Evolutionary conservation across 192 early-diverging fungal species (phyloP).

Genomic region (Backusella tuberculispora): DNA sequence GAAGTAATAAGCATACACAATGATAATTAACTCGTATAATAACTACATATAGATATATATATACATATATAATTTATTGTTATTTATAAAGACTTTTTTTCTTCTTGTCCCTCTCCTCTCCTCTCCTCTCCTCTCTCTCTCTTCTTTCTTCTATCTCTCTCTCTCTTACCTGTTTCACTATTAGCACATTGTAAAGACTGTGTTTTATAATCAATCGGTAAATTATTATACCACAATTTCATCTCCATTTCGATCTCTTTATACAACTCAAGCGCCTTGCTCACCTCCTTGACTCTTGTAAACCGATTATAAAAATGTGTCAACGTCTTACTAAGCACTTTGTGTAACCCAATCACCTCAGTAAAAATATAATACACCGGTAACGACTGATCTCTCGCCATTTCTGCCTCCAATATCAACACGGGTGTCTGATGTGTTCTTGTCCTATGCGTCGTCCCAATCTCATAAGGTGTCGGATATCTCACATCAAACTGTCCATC

Average conservation of each 20-base stretch:
- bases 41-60: neutral
- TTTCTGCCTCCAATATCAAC: conserved; percentile 10
- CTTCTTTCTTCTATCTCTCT: no score
- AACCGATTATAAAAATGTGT: conserved; percentile 28
- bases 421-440: neutral
- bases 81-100: no score
- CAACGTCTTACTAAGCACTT: conserved; percentile 38
- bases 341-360: conserved; percentile 22
- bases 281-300: conserved; percentile 17
- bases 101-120: no score
- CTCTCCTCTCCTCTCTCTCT: no score
- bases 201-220: neutral
- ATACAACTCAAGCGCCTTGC: conserved; percentile 16
- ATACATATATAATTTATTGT: neutral
- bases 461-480: conserved; percentile 34
- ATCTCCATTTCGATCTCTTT: neutral
- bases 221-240: neutral
- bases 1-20: conserved; percentile 30
- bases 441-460: conserved; percentile 1
- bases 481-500: conserved; percentile 46
- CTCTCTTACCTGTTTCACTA: neutral
- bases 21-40: conserved; percentile 29
- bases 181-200: neutral
- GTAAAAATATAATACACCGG: conserved; percentile 28
- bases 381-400: neutral